phyloP scores from a whole-genome alignment of 2,329 filamentous ascomycete species.

The Claviceps arundinis region DNA sequence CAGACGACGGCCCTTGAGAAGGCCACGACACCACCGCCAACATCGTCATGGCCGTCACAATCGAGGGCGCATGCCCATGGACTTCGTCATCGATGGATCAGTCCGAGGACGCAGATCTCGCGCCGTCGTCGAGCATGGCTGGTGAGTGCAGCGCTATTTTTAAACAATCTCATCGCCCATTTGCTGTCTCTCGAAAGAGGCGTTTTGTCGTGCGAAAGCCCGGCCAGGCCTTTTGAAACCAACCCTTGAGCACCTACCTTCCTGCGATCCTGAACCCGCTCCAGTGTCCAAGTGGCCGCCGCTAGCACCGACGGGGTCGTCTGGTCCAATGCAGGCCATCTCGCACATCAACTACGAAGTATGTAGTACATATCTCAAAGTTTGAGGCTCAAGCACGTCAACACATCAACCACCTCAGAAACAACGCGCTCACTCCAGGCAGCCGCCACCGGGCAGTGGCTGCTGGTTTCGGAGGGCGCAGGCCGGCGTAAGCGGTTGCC shows the following conservation, averaged over 20 bases:
- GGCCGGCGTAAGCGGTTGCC: neutral
- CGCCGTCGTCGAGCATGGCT: neutral
- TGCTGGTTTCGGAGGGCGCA: neutral
- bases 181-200: neutral
- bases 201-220: neutral
- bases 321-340: neutral
- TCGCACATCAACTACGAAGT: neutral
- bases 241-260: neutral
- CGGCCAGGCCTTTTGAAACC: neutral
- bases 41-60: conserved; percentile 5
- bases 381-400: no score
- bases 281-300: neutral
- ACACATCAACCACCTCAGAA: neutral
- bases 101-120: neutral
- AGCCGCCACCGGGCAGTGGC: neutral
- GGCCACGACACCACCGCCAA: neutral
- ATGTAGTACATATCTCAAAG: no score
- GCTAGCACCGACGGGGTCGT: neutral
- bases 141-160: neutral
- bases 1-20: neutral
- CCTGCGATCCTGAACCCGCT: neutral
- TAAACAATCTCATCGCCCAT: neutral
- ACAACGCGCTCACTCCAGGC: neutral
- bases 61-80: conserved; percentile 2
- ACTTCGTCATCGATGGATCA: neutral